phyloP scores from a whole-genome alignment of 2,329 filamentous ascomycete genomes.

The Dichotomopilus funicola region DNA sequence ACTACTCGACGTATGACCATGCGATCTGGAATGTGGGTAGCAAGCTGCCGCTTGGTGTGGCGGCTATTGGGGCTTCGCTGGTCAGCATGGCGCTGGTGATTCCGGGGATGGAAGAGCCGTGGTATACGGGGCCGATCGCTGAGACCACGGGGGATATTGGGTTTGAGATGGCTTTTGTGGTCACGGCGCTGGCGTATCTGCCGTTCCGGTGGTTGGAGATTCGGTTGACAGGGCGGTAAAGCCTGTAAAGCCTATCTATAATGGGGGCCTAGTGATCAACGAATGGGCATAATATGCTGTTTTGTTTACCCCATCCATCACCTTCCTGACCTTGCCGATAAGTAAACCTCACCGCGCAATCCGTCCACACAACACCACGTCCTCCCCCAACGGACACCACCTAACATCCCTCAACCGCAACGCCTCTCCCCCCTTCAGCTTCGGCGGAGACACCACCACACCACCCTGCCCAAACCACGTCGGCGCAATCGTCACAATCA shows the following conservation, averaged over 20 bases:
- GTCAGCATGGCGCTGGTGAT: conserved; percentile 47
- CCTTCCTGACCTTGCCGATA: background rate
- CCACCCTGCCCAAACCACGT: conserved; percentile 82
- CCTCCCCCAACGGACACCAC: conserved; percentile 75
- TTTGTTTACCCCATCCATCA: background rate
- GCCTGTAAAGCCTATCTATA: background rate
- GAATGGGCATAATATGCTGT: too few relatives aligned
- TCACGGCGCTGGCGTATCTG: conserved; percentile 42
- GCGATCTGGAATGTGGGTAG: conserved; percentile 41
- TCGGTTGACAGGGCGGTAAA: conserved; percentile 22
- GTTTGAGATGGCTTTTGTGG: conserved; percentile 55
- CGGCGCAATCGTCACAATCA: conserved; percentile 85
- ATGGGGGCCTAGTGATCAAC: too few relatives aligned
- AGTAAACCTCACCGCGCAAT: conserved; percentile 13
- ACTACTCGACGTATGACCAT: conserved; percentile 40
- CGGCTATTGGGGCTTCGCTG: conserved; percentile 41
- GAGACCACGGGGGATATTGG: conserved; percentile 57
- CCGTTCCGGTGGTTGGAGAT: conserved; percentile 42
- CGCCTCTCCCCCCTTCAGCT: conserved; percentile 48
- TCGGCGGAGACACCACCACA: conserved; percentile 67
- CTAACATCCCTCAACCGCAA: conserved; percentile 59
- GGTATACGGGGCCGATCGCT: conserved; percentile 56
- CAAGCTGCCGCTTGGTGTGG: conserved; percentile 40
- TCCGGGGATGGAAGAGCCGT: conserved; percentile 54
- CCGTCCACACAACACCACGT: conserved; percentile 73